A percentile compares a stretch with the other conserved stretches of the same genome.
Evolutionary conservation across 495 filamentous ascomycete species (phyloP).

Genomic region (Sabuloglossum arenarium): DNA sequence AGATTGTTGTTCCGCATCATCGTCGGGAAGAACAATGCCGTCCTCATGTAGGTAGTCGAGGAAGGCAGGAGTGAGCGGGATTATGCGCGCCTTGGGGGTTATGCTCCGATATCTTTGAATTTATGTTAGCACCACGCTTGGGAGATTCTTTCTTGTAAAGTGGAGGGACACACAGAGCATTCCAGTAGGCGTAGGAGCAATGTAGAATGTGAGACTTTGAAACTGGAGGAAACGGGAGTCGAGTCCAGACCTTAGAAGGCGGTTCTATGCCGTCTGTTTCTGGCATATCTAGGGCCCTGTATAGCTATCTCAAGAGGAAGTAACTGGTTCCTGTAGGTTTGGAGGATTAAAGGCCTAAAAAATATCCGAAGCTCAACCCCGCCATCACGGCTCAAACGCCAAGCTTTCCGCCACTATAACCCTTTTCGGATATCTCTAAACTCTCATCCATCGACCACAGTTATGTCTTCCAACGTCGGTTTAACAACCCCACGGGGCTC

Average conservation of each 20-base stretch:
- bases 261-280: not conserved
- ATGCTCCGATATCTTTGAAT: conserved; percentile 47
- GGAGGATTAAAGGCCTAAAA: not conserved
- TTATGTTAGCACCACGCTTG: not conserved
- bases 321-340: not conserved
- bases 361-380: not conserved
- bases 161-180: conserved; percentile 36
- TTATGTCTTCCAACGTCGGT: conserved; percentile 95
- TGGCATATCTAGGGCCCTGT: not conserved
- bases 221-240: conserved; percentile 61
- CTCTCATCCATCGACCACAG: not conserved
- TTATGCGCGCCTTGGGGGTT: conserved; percentile 65
- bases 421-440: no score
- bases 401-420: not conserved
- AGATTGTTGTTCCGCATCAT: conserved; percentile 26
- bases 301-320: not conserved
- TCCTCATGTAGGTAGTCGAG: conserved; percentile 77
- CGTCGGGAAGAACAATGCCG: conserved; percentile 64
- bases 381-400: not conserved
- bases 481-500: conserved; percentile 86
- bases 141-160: not conserved
- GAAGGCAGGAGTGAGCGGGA: conserved; percentile 55
- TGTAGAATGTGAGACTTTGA: conserved; percentile 71
- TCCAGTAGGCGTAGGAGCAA: conserved; percentile 88
- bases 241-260: conserved; percentile 5